A percentile compares a stretch with the other conserved stretches of the same genome.
Evolutionary conservation across 768 basidiomycete genomes (phyloP).

Genomic region (Galerina marginata): DNA sequence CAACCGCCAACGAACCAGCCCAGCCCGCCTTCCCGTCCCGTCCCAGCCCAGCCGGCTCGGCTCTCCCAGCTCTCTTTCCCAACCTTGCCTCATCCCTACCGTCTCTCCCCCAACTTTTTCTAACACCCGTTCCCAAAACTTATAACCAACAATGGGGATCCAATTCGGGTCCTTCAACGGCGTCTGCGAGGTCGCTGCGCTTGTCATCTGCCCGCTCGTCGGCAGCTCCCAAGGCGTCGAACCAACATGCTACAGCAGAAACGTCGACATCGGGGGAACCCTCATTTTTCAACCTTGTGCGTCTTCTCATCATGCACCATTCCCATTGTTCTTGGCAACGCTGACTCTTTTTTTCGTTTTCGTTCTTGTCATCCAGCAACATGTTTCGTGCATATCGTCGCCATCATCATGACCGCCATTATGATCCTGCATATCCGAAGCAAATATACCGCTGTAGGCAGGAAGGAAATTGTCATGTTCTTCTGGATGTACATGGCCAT

Average conservation of each 20-base stretch:
- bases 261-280: conserved; percentile 91
- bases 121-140: too few relatives aligned
- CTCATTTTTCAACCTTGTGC: conserved; percentile 98
- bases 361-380: conserved; percentile 62
- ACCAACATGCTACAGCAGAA: conserved; percentile 94
- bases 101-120: too few relatives aligned
- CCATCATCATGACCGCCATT: conserved; percentile 95
- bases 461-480: conserved; percentile 97
- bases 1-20: too few relatives aligned
- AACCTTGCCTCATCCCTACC: too few relatives aligned
- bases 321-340: background rate
- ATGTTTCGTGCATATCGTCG: conserved; percentile 96
- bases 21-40: too few relatives aligned
- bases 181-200: conserved; percentile 90
- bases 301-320: conserved; percentile 35
- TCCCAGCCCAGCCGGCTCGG: too few relatives aligned
- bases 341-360: background rate
- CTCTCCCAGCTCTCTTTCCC: too few relatives aligned
- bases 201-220: conserved; percentile 93
- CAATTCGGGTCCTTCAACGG: conserved; percentile 91
- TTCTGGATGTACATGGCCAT: conserved; percentile 97
- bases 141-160: conserved; percentile 58
- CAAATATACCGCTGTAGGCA: conserved; percentile 98
- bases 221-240: conserved; percentile 89
- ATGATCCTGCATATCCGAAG: conserved; percentile 98